Base-by-base conservation (phyloP, 805 yeast species). In the Pichia paraexigua region DNA sequence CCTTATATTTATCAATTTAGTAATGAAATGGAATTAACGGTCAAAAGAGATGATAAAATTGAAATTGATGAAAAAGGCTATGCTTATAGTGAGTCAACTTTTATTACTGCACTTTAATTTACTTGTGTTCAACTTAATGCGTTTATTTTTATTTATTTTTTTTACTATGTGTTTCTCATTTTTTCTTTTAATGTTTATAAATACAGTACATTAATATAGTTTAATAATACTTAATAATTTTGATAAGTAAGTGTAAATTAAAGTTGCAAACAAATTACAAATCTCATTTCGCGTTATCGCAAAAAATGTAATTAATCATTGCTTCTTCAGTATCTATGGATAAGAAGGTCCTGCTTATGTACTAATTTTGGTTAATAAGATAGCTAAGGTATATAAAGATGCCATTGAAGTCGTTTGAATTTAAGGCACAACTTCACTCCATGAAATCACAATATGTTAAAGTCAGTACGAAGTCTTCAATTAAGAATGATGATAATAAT, bases 1-100 rank as follows among this genome's bases (percentile, higher is more conserved):
- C 99, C 99, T n/a, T 92, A 80, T 72, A 92, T 94, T 62, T 94
- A 91, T 71, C 98, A 94, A 72, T 94, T 80, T 72, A 79, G 85
- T 66, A 84, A 87, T 65, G 76, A 78, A 50, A 71, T 87, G 54
- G 53, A 60, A 17, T 47, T 64, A 24, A 73, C 69, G 45, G 63
- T 73, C 42, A 57, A 56, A 32, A 71, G 66, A 17, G 67, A 69
- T 35, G 78, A 69, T 50, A 75, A 73, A 30, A 65, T 69, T 45
- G 63, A 62, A 48, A 63, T 64, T 43, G 63, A 68, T 46, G 92
- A 85, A 63, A 66, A 68, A 42, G 95, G 95, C 45, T 64, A 77
- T 52, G 87, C 81, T 28, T 88, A 82, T 71, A 80, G 74, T 61
- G 96, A 89, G 69, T 87, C 87, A 39, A 89, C 95, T 11, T 89